Evolutionary conservation across 1,139 yeast genomes (phyloP).

Genomic region (Geotrichum europaeum): DNA sequence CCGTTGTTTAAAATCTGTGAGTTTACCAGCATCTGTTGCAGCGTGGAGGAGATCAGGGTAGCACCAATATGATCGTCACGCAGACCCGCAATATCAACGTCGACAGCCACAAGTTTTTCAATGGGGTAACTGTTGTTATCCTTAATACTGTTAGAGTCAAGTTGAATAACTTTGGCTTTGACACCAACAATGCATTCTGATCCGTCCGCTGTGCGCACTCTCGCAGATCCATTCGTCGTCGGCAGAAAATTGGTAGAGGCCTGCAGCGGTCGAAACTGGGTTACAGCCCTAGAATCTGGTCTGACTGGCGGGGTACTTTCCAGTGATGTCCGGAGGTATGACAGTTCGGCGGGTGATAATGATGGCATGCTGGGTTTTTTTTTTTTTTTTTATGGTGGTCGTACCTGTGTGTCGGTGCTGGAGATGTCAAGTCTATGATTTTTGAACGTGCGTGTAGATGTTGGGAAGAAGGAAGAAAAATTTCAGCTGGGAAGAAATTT

Average conservation of each 20-base stretch:
- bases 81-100: conserved; percentile 52
- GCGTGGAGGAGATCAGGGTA: conserved; percentile 41
- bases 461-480: not conserved
- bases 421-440: not conserved
- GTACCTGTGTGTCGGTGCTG: not conserved
- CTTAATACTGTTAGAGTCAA: conserved; percentile 4
- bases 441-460: not conserved
- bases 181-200: conserved; percentile 88
- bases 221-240: conserved; percentile 84
- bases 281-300: conserved; percentile 70
- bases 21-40: conserved; percentile 30
- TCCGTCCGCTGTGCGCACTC: conserved; percentile 81
- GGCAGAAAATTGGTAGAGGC: conserved; percentile 77
- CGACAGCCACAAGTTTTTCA: conserved; percentile 56
- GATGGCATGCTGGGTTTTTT: conserved; percentile 24
- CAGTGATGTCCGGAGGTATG: conserved; percentile 71
- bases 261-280: conserved; percentile 81
- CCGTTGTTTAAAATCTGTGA: conserved; percentile 39
- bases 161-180: conserved; percentile 71
- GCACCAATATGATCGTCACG: conserved; percentile 34
- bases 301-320: conserved; percentile 57
- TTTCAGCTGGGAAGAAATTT: not conserved
- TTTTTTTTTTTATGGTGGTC: not conserved
- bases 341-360: conserved; percentile 79
- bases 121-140: conserved; percentile 19